A percentile compares a stretch with the other conserved stretches of the same genome.
Evolutionary conservation across 208 protist species (phyloP).

Genomic region (Acanthamoeba royreba): DNA sequence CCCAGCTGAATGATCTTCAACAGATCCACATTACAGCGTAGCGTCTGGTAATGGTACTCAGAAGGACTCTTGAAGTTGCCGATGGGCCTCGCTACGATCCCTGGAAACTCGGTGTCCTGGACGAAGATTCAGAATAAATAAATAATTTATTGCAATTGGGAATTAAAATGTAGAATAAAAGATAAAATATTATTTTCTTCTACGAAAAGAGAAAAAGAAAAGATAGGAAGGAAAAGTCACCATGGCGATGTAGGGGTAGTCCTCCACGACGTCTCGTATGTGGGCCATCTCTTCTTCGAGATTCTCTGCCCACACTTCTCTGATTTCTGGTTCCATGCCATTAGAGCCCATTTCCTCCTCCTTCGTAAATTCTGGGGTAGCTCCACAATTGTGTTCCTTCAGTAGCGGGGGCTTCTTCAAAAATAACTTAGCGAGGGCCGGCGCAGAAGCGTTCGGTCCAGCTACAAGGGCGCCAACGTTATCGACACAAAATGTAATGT

Average conservation of each 20-base stretch:
- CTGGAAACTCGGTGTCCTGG: constrained; percentile 99
- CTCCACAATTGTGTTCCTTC: too few relatives aligned
- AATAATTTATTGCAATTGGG: background rate
- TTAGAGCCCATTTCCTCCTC: background rate
- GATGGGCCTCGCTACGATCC: constrained; percentile 94
- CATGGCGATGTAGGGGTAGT: constrained; percentile 93
- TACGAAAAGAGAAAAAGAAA: background rate
- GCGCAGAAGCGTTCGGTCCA: too few relatives aligned
- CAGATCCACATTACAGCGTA: constrained; percentile 97
- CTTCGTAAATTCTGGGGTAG: too few relatives aligned
- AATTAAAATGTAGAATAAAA: background rate
- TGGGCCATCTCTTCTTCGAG: constrained; percentile 94
- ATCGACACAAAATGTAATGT: too few relatives aligned
- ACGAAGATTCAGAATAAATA: background rate
- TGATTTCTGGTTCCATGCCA: constrained; percentile 8
- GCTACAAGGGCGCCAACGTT: too few relatives aligned
- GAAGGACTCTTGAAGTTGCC: constrained; percentile 91
- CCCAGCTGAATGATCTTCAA: constrained; percentile 99
- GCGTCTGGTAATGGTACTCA: constrained; percentile 96
- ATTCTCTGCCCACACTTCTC: constrained; percentile 96
- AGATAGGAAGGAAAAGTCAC: background rate
- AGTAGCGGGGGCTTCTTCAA: too few relatives aligned
- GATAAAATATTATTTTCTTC: background rate
- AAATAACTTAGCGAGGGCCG: too few relatives aligned
- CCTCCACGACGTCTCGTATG: constrained; percentile 91